Percentiles rank a stretch among this genome's conserved stretches.
These are phyloP conservation scores for Athelia psychrophila DNA, from an alignment of 1,284 basidiomycete genomes.

Conservation along the genomic window DNA sequence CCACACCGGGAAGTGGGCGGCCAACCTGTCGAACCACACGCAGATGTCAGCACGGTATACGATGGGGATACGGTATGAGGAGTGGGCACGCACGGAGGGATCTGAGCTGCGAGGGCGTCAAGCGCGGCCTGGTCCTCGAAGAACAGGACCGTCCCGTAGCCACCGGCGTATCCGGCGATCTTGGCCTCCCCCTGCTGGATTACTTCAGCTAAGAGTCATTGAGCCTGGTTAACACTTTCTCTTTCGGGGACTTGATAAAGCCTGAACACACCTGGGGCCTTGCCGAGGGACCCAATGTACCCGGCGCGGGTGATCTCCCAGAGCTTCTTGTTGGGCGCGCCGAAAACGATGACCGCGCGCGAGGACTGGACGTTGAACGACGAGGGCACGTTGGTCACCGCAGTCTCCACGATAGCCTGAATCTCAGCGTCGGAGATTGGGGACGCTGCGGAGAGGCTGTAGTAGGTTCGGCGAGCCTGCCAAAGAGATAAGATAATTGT, in stretches of 20 bases:
- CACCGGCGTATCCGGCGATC: background rate
- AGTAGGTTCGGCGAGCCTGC: constrained; percentile 2
- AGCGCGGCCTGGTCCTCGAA: background rate
- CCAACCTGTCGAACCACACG: background rate
- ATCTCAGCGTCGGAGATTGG: background rate
- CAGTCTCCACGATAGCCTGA: background rate
- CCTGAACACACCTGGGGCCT: background rate
- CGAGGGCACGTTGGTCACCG: background rate
- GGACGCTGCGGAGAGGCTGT: background rate
- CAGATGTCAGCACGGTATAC: background rate
- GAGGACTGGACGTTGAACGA: constrained; percentile 1
- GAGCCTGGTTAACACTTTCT: background rate
- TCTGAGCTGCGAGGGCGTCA: background rate
- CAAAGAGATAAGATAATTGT: background rate
- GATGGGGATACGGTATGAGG: background rate
- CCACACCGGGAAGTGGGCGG: background rate
- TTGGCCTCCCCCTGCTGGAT: background rate
- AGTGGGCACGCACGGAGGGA: background rate
- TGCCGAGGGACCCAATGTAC: background rate
- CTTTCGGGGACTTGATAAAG: no score
- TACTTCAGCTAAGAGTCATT: background rate
- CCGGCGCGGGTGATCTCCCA: background rate
- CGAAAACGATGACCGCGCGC: background rate
- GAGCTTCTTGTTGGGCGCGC: background rate
- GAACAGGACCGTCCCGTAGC: constrained; percentile 2